A percentile compares a stretch with the other conserved stretches of the same genome.
Conservation (phyloP, 768 basidiomycete species). For the Dioszegia hungarica region DNA sequence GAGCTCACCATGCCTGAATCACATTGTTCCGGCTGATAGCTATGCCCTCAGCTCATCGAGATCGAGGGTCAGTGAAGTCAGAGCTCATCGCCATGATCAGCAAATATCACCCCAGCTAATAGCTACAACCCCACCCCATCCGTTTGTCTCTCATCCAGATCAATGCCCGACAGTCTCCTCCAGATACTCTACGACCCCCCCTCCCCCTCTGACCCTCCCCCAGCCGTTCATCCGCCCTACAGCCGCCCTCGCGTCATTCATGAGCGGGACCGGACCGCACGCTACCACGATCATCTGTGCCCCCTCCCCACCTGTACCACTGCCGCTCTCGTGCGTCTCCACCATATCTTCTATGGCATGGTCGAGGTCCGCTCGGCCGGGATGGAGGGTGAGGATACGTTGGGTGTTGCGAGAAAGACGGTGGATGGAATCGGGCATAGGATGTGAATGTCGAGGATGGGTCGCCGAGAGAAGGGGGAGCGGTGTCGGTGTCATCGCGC, state of each 20-base stretch:
- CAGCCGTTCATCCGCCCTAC: conserved; percentile 17
- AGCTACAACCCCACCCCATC: no score
- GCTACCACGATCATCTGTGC: conserved; percentile 33
- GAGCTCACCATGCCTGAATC: no score
- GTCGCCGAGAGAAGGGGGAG: not conserved
- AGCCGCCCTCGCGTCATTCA: conserved; percentile 17
- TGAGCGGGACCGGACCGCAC: conserved; percentile 27
- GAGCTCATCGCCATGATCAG: no score
- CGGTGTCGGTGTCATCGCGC: not conserved
- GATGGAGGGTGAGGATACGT: not conserved
- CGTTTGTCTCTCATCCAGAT: no score
- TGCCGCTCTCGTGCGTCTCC: not conserved
- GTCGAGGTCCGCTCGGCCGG: conserved; percentile 19
- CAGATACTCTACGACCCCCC: conserved; percentile 18
- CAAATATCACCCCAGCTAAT: no score
- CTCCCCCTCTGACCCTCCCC: conserved; percentile 3
- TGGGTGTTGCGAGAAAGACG: not conserved
- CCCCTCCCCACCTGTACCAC: no score
- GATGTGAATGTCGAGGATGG: not conserved
- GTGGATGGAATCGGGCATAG: no score
- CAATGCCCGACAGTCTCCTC: conserved; percentile 36
- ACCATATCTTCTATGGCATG: conserved; percentile 10
- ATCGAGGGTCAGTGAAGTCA: no score
- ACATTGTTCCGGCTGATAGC: no score
- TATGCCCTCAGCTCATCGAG: no score